Percentiles rank a stretch among this genome's conserved stretches.
Conservation (phyloP, 2,329 filamentous ascomycete species). For the Monilinia vaccinii-corymbosi region DNA sequence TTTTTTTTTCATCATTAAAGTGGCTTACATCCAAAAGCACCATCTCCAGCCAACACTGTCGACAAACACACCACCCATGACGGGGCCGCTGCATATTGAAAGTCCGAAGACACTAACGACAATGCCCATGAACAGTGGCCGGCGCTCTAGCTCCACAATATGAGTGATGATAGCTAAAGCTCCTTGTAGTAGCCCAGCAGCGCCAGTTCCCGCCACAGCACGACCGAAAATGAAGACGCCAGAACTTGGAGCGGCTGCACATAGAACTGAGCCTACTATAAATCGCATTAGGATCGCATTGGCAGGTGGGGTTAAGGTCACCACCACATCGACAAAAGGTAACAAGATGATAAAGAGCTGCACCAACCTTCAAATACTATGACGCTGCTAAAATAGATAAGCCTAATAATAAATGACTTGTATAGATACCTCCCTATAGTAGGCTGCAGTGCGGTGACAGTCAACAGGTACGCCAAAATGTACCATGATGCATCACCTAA, state of each 20-base stretch:
- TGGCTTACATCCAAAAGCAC: conserved; percentile 35
- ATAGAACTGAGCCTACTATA: conserved; percentile 16
- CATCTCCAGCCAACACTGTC: conserved; percentile 47
- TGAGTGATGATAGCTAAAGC: conserved; percentile 35
- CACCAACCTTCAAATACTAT: neutral
- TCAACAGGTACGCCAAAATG: conserved; percentile 29
- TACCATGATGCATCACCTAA: conserved; percentile 39
- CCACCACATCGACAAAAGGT: too few relatives aligned
- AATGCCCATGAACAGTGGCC: conserved; percentile 45
- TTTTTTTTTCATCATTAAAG: conserved; percentile 3
- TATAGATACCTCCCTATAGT: conserved; percentile 14
- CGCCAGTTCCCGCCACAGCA: conserved; percentile 21
- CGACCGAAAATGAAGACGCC: conserved; percentile 6
- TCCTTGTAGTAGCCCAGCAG: conserved; percentile 27
- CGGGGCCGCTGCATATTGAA: conserved; percentile 51
- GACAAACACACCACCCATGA: conserved; percentile 55
- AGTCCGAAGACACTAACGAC: conserved; percentile 58
- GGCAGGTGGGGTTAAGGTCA: conserved; percentile 13
- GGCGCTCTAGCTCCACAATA: conserved; percentile 22
- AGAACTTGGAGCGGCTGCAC: conserved; percentile 21
- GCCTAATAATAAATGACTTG: conserved; percentile 15
- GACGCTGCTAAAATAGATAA: conserved; percentile 11
- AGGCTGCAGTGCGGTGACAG: conserved; percentile 26
- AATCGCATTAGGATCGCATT: conserved; percentile 9
- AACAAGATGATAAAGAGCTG: neutral